These are phyloP conservation scores for Solanum microdontum DNA, from an alignment of 257 asterid genomes.

Conservation along the genomic window DNA sequence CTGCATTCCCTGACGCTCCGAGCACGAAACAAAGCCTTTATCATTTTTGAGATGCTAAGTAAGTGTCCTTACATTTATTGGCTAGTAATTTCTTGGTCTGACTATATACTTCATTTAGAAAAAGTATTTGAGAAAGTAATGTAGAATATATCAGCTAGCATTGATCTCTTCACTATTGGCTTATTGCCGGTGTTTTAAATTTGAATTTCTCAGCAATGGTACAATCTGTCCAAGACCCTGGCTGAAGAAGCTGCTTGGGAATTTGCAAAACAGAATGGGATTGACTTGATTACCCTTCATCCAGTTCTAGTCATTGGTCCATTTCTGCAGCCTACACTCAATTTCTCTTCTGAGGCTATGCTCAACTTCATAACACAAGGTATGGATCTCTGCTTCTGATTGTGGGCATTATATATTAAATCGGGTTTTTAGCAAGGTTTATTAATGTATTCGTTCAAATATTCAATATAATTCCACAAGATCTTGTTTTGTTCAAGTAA, in stretches of 20 bases:
- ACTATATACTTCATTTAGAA: background rate
- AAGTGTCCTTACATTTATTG: no score
- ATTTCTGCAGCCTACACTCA: slow-evolving; percentile 45
- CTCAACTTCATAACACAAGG: slow-evolving; percentile 31
- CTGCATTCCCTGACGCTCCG: no score
- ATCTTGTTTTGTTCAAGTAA: background rate
- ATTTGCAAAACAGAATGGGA: slow-evolving; percentile 31
- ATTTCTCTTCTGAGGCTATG: slow-evolving; percentile 15
- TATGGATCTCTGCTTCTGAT: background rate
- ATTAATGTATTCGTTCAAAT: background rate
- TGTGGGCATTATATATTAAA: background rate
- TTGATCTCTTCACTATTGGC: background rate
- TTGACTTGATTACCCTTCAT: slow-evolving; percentile 37
- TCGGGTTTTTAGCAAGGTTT: background rate
- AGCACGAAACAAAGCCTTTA: no score
- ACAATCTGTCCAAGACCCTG: slow-evolving; percentile 28
- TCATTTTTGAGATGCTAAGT: no score
- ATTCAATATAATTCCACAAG: background rate
- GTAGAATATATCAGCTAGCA: background rate
- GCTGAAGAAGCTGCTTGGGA: slow-evolving; percentile 59
- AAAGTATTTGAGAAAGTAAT: background rate
- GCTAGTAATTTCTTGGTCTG: no score
- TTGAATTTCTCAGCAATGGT: background rate
- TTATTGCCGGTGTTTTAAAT: background rate
- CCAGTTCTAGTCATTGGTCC: slow-evolving; percentile 56